Conservation (phyloP, 768 basidiomycete genomes). For the Exsudoporus frostii region DNA sequence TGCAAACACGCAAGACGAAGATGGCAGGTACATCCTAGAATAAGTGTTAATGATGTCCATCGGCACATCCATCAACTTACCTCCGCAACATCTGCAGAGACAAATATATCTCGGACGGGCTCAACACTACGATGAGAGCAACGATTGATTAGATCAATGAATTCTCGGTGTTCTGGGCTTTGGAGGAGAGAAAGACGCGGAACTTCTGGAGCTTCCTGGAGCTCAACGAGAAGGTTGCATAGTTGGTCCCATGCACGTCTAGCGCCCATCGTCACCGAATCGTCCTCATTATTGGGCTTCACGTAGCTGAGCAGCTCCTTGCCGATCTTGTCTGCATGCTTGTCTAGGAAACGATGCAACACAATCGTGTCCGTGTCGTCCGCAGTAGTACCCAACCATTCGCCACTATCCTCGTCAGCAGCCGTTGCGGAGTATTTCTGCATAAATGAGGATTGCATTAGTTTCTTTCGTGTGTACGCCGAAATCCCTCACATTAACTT, state of each 20-base stretch:
- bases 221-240: slow-evolving; percentile 76
- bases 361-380: slow-evolving; percentile 85
- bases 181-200: slow-evolving; percentile 53
- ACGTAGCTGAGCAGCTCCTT: slow-evolving; percentile 78
- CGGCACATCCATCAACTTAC: slow-evolving; percentile 32
- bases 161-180: slow-evolving; percentile 58
- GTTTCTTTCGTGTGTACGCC: neutral
- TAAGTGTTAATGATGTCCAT: neutral
- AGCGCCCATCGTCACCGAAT: slow-evolving; percentile 53
- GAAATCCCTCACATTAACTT: slow-evolving; percentile 55
- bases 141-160: slow-evolving; percentile 62
- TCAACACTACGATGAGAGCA: slow-evolving; percentile 57
- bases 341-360: slow-evolving; percentile 79
- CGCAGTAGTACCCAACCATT: slow-evolving; percentile 72
- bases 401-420: slow-evolving; percentile 61
- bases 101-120: slow-evolving; percentile 65
- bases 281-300: slow-evolving; percentile 54
- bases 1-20: slow-evolving; percentile 64
- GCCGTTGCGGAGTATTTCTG: slow-evolving; percentile 43
- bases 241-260: slow-evolving; percentile 84
- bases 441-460: neutral
- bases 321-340: slow-evolving; percentile 83
- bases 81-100: slow-evolving; percentile 46
- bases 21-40: slow-evolving; percentile 42
- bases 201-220: slow-evolving; percentile 64